Base-by-base conservation (phyloP, 495 filamentous ascomycete genomes). In the Corynascus novoguineensis region DNA sequence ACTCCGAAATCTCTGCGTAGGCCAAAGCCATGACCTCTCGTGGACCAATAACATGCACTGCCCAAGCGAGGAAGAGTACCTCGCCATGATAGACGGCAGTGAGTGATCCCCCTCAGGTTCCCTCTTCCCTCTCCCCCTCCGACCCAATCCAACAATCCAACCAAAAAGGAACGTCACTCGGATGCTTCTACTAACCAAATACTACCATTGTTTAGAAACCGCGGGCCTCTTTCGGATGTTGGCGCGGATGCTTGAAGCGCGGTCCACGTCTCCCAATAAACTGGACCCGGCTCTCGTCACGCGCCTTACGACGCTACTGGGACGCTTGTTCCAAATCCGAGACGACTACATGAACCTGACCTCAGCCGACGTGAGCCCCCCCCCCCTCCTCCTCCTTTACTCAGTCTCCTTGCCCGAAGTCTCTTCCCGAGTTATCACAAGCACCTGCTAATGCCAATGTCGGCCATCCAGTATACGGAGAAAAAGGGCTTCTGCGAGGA, bases 61-160 rank as follows among this genome's bases (percentile, higher is more conserved):
- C 64, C 90, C 90, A 14, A 86, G 77, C 17, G 88, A 92, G 65
- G 86, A 88, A 48, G 91, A 95, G 59, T 96, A 96, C 68, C 75
- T 95, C 4, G 88, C 92, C 62, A 95, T 96, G 91, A 88, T 95
- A 11, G 84, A 82, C 48, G 91, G 91, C 68, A 93, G 65, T 66
- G 46, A 49, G 66, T 42, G 8, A 45, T 10, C 35, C 12, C 14
- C 19, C 5, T n/a, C 19, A 5, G 8, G 7, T 1, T 9, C 17
- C 3, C 27, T 2, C n/a, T n/a, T n/a, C n/a, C n/a, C n/a, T n/a
- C n/a, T n/a, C n/a, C n/a, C n/a, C n/a, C n/a, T n/a, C n/a, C n/a
- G n/a, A n/a, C n/a, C n/a, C n/a, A n/a, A n/a, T n/a, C n/a, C n/a
- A n/a, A n/a, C n/a, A n/a, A n/a, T n/a, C n/a, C n/a, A n/a, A n/a